phyloP scores from a whole-genome alignment of 768 basidiomycete species.

The Amylocystis lapponica region DNA sequence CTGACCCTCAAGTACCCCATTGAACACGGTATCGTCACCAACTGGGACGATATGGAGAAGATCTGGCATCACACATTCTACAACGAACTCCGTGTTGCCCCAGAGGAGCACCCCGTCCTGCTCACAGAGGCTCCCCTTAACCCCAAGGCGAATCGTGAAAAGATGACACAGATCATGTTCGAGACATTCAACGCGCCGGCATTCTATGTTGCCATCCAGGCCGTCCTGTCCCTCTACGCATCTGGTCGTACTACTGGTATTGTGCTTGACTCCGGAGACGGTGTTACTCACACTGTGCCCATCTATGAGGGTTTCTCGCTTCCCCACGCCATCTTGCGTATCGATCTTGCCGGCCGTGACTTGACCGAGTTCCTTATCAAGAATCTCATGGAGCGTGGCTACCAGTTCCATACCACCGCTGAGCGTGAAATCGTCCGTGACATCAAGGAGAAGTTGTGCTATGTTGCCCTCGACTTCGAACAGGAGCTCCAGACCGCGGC shows the following conservation, averaged over 20 bases:
- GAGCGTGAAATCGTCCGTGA: constrained; percentile 59
- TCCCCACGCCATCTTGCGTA: constrained; percentile 63
- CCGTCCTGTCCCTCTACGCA: constrained; percentile 76
- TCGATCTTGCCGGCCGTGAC: constrained; percentile 63
- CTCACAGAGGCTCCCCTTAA: constrained; percentile 91
- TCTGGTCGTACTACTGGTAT: constrained; percentile 71
- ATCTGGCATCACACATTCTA: constrained; percentile 77
- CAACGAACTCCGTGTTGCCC: constrained; percentile 91
- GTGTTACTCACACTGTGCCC: constrained; percentile 67
- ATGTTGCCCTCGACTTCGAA: constrained; percentile 68
- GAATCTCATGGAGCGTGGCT: constrained; percentile 54
- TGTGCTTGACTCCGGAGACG: constrained; percentile 71
- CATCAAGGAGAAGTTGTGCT: constrained; percentile 81
- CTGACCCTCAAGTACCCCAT: constrained; percentile 66
- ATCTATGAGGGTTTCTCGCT: constrained; percentile 71
- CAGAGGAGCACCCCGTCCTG: constrained; percentile 89
- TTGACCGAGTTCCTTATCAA: constrained; percentile 54
- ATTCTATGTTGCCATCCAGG: constrained; percentile 90
- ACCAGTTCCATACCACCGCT: constrained; percentile 58
- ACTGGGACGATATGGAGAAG: constrained; percentile 78
- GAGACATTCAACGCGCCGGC: constrained; percentile 93
- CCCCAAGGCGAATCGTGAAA: constrained; percentile 89
- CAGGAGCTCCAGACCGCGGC: constrained; percentile 69
- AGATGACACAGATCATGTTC: constrained; percentile 97
- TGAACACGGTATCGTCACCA: constrained; percentile 68